Evolutionary conservation across 1,284 basidiomycete species (phyloP), one percentile per base, ranked within the genome.

Genomic region (Tetrapyrgos nigripes): DNA sequence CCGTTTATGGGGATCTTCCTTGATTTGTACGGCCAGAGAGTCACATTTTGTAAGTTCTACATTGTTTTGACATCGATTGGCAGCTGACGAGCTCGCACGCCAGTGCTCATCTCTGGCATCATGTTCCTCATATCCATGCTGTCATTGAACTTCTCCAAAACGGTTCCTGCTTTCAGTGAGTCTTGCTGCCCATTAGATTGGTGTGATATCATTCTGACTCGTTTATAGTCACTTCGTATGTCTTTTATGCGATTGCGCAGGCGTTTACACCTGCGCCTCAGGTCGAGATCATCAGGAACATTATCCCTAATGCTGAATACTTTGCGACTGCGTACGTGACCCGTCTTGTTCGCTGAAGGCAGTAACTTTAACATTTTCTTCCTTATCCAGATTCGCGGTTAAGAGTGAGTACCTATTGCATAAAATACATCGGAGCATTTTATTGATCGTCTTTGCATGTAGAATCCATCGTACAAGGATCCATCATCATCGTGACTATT

Each of bases 1-100:
- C 79, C 79, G 24, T 77, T 80, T 68, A 58, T 79, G 50, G 78
- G 79, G 17, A 72, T 79, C 55, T 78, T 77, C 62, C 77, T 80
- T 55, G 79, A 80, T 66, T 63, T 73, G 6, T 76, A 71, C 56
- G 79, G 79, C 4, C 74, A 79, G 56, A 73, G 79, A 31, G 73
- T 80, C 26, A 68, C 73, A 27, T 75, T 80, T 66, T 63, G 79
- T 80, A 59, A 54, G 78, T 69, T 14, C 50, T 2, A n/a, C 26
- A 35, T 35, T 50, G 5, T 6, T 13, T 51, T 14, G 17, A 17
- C 27, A 10, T 9, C 50, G 26, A 26, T 51, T 8, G 6, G 9
- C 8, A 9, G 13, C 33, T 51, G 10, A 4, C 27, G 43, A 26
- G 19, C 3, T 31, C 46, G 31, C 14, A 45, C 23, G 29, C 4